Evolutionary conservation across 805 yeast species (phyloP).

Genomic region (Helenozyma rhizophorensis): DNA sequence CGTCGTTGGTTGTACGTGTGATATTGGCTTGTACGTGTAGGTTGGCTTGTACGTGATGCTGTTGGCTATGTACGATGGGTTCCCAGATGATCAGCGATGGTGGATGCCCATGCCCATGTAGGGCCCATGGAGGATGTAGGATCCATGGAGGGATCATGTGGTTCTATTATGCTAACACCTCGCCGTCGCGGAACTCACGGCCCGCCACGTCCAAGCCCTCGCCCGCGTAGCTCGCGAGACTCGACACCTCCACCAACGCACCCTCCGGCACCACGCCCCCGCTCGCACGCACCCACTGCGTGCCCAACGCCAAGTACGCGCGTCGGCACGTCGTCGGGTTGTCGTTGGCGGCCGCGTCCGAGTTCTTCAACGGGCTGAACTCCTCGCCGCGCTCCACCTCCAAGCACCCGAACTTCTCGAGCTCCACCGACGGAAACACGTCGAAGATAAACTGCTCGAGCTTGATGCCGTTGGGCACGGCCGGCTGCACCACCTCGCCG

Average conservation of each 20-base stretch:
- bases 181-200: conserved; percentile 32
- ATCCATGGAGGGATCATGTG: no score
- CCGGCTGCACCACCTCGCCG: conserved; percentile 54
- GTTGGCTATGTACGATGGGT: no score
- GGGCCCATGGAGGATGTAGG: no score
- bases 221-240: conserved; percentile 69
- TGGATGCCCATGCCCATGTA: no score
- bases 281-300: conserved; percentile 63
- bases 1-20: no score
- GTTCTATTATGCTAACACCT: conserved; percentile 7
- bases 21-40: no score
- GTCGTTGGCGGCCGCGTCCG: conserved; percentile 75
- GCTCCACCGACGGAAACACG: conserved; percentile 75
- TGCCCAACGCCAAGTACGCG: conserved; percentile 62
- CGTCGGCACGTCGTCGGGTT: conserved; percentile 77
- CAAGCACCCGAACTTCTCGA: conserved; percentile 77
- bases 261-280: conserved; percentile 60
- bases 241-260: conserved; percentile 69
- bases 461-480: conserved; percentile 83
- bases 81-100: no score
- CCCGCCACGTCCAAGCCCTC: conserved; percentile 66
- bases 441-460: conserved; percentile 97
- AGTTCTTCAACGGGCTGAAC: conserved; percentile 93
- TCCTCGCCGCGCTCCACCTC: conserved; percentile 86
- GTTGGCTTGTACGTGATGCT: no score